Conservation (phyloP, 2,329 filamentous ascomycete species). For the Simplicillium sp. region DNA sequence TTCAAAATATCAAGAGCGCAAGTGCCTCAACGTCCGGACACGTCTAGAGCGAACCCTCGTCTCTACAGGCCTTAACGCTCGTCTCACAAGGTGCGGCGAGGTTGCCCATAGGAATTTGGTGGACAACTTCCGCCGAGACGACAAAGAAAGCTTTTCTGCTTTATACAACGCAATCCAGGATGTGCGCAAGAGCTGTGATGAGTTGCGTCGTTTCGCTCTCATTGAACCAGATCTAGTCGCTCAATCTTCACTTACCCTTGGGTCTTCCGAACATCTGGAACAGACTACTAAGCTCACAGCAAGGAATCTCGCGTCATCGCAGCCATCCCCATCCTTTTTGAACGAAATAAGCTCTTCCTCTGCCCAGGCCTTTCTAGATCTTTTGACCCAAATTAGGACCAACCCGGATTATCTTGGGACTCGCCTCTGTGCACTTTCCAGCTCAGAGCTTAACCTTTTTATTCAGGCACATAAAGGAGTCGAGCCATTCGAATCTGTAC, state of each 20-base stretch:
- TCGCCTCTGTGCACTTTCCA: conserved; percentile 65
- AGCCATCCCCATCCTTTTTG: conserved; percentile 44
- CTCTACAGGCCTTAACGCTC: conserved; percentile 64
- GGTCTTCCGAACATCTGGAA: conserved; percentile 40
- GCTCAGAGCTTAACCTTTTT: conserved; percentile 67
- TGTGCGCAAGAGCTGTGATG: conserved; percentile 68
- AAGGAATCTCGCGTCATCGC: conserved; percentile 18
- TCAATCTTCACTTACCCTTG: conserved; percentile 28
- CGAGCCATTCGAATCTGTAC: conserved; percentile 75
- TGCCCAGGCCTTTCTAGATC: conserved; percentile 65
- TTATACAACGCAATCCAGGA: conserved; percentile 72
- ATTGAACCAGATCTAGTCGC: conserved; percentile 64
- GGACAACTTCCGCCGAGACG: conserved; percentile 68
- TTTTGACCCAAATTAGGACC: conserved; percentile 72
- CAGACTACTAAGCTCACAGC: conserved; percentile 30
- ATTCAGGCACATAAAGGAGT: conserved; percentile 69
- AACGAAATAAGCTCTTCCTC: conserved; percentile 67
- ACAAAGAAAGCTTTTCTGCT: conserved; percentile 66
- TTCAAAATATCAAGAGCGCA: conserved; percentile 74
- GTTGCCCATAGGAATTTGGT: conserved; percentile 67
- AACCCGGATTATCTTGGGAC: conserved; percentile 83
- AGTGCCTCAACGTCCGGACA: conserved; percentile 62
- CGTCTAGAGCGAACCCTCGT: conserved; percentile 67
- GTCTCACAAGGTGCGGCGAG: conserved; percentile 65
- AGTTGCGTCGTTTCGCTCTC: conserved; percentile 59